Conservation (phyloP, 2,329 filamentous ascomycete genomes). For the Teratosphaeria epicoccoides region DNA sequence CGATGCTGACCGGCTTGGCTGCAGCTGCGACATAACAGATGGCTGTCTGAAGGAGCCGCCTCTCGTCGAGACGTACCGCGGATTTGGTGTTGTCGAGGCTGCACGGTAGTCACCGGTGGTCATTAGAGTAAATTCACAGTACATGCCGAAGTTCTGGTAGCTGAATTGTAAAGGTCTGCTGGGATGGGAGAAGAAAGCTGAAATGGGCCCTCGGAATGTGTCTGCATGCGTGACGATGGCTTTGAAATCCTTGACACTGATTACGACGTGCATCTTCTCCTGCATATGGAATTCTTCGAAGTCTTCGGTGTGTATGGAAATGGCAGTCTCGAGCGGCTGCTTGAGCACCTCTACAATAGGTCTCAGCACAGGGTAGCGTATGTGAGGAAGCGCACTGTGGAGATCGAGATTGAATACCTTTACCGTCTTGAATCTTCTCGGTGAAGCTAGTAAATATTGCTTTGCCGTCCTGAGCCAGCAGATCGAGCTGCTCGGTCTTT, state of each 20-base stretch:
- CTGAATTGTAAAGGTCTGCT: constrained; percentile 61
- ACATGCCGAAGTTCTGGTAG: constrained; percentile 57
- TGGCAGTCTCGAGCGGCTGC: constrained; percentile 70
- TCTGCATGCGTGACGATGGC: constrained; percentile 68
- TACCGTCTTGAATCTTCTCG: constrained; percentile 63
- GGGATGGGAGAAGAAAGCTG: constrained; percentile 60
- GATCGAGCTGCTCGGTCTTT: constrained; percentile 69
- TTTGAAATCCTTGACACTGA: constrained; percentile 74
- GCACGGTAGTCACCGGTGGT: constrained; percentile 56
- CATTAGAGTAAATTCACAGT: constrained; percentile 72
- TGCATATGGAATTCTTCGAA: constrained; percentile 67
- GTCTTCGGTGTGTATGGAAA: constrained; percentile 64
- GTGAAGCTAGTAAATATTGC: constrained; percentile 73
- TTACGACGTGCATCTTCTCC: constrained; percentile 65
- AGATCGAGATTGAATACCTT: constrained; percentile 32
- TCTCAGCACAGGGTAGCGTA: background rate
- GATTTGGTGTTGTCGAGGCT: constrained; percentile 23
- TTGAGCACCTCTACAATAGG: constrained; percentile 56
- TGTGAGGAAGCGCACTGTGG: no score
- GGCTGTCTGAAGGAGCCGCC: constrained; percentile 16
- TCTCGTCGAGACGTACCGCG: constrained; percentile 31
- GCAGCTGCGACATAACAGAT: constrained; percentile 11
- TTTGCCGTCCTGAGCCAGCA: constrained; percentile 58
- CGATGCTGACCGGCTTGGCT: constrained; percentile 10
- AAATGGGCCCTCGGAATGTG: constrained; percentile 54